phyloP scores from a whole-genome alignment of 192 early-diverging fungal species.

The Coemansia sp. region DNA sequence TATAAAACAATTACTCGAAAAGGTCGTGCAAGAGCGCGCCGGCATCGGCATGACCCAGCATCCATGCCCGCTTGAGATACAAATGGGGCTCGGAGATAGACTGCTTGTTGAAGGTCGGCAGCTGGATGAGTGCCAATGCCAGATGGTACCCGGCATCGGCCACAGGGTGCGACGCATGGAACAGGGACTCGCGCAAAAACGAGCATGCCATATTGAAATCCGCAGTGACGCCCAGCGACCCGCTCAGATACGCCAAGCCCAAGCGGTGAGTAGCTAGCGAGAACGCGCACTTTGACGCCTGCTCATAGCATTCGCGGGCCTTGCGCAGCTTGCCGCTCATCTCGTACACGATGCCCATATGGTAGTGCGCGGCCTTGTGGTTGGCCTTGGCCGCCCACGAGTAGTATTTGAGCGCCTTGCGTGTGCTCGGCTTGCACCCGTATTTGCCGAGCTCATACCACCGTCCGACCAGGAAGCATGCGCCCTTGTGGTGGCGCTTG shows the following conservation, averaged over 20 bases:
- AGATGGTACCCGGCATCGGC: slow-evolving; percentile 51
- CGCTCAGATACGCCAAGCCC: slow-evolving; percentile 52
- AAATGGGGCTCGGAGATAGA: slow-evolving; percentile 45
- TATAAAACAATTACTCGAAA: slow-evolving; percentile 20
- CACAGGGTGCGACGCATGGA: slow-evolving; percentile 50
- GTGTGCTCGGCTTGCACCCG: slow-evolving; percentile 35
- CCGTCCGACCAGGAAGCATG: slow-evolving; percentile 49
- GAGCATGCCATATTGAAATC: slow-evolving; percentile 54
- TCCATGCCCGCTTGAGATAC: slow-evolving; percentile 51
- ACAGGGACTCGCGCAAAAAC: slow-evolving; percentile 46
- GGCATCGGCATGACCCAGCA: slow-evolving; percentile 42
- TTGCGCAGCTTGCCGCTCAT: slow-evolving; percentile 27
- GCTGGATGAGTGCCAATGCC: slow-evolving; percentile 48
- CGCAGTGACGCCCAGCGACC: slow-evolving; percentile 39
- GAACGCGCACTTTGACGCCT: slow-evolving; percentile 39
- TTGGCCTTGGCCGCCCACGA: slow-evolving; percentile 27
- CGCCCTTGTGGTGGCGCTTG: slow-evolving; percentile 36
- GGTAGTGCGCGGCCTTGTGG: slow-evolving; percentile 39
- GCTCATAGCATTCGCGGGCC: slow-evolving; percentile 45
- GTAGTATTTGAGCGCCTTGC: slow-evolving; percentile 46
- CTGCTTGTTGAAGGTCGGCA: slow-evolving; percentile 43
- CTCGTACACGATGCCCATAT: slow-evolving; percentile 40
- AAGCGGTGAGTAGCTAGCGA: slow-evolving; percentile 44
- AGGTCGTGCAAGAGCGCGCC: slow-evolving; percentile 48
- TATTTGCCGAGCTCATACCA: slow-evolving; percentile 55